These are phyloP conservation scores for Pseudogymnoascus sp. DNA, from an alignment of 2,329 filamentous ascomycete genomes.

Conservation along the genomic window DNA sequence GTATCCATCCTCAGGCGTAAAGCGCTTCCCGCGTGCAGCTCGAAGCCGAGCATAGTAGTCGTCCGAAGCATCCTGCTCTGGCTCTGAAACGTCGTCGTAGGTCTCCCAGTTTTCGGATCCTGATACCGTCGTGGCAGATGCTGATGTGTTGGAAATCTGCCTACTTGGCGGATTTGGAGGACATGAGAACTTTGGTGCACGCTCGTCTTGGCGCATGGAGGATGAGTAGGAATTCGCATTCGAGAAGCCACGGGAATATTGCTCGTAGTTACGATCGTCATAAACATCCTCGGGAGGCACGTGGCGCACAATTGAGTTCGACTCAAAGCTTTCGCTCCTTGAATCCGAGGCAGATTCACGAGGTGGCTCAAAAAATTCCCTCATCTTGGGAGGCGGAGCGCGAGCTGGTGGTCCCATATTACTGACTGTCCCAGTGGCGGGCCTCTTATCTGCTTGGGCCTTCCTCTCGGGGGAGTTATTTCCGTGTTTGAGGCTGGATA, in stretches of 20 bases:
- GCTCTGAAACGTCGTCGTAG: constrained; percentile 77
- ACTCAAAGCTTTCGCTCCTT: constrained; percentile 40
- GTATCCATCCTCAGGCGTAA: constrained; percentile 39
- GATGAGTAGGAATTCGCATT: constrained; percentile 23
- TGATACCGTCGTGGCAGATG: constrained; percentile 57
- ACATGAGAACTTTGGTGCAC: constrained; percentile 25
- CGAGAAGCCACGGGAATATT: constrained; percentile 23
- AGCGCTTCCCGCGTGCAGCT: constrained; percentile 60
- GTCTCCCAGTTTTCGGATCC: constrained; percentile 98
- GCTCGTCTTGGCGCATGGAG: constrained; percentile 37
- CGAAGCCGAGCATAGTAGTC: constrained; percentile 83
- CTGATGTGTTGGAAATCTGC: constrained; percentile 63
- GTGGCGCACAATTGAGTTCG: constrained; percentile 49
- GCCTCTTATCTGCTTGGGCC: constrained; percentile 22
- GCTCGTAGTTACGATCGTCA: constrained; percentile 50
- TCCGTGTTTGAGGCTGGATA: constrained; percentile 62
- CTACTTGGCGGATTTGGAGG: constrained; percentile 36
- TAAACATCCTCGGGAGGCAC: constrained; percentile 79
- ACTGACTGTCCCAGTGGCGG: constrained; percentile 28
- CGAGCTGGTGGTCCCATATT: constrained; percentile 47
- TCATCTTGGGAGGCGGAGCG: constrained; percentile 85
- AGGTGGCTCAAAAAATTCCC: constrained; percentile 61
- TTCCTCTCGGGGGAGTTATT: constrained; percentile 75
- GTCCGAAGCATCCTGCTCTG: constrained; percentile 67
- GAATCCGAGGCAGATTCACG: constrained; percentile 42